phyloP scores from a whole-genome alignment of 2,329 filamentous ascomycete genomes.

The Harringtonia lauricola region DNA sequence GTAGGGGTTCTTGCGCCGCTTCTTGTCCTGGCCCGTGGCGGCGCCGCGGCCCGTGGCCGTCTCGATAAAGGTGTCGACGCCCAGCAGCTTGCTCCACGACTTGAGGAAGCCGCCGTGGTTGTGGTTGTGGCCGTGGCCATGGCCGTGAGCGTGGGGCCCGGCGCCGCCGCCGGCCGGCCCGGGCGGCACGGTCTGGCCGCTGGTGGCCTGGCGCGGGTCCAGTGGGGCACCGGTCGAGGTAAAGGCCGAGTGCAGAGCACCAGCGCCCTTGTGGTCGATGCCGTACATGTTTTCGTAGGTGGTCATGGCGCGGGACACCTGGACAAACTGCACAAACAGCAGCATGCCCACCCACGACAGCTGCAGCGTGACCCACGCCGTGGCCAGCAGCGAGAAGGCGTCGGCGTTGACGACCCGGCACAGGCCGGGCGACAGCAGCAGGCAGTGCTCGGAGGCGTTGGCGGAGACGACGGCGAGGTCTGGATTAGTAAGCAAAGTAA shows the following conservation, averaged over 20 bases:
- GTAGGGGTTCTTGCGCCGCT: slow-evolving; percentile 64
- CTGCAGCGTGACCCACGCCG: slow-evolving; percentile 72
- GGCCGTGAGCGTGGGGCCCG: slow-evolving; percentile 26
- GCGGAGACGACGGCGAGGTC: slow-evolving; percentile 52
- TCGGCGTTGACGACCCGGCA: slow-evolving; percentile 74
- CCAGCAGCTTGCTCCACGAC: slow-evolving; percentile 75
- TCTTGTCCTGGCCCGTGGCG: slow-evolving; percentile 42
- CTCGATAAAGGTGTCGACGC: slow-evolving; percentile 87
- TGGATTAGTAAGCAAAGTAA: slow-evolving; percentile 23
- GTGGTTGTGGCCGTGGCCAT: slow-evolving; percentile 24
- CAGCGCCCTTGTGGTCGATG: slow-evolving; percentile 47
- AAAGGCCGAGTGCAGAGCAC: slow-evolving; percentile 58
- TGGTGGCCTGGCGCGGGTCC: slow-evolving; percentile 52
- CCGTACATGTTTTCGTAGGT: slow-evolving; percentile 96
- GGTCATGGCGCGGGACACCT: slow-evolving; percentile 85
- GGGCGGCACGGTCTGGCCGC: slow-evolving; percentile 20
- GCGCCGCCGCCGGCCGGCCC: slow-evolving; percentile 44
- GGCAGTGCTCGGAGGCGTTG: slow-evolving; percentile 49
- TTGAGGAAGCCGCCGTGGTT: slow-evolving; percentile 54
- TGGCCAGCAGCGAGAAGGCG: slow-evolving; percentile 70
- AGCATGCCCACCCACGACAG: slow-evolving; percentile 97
- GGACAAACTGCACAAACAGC: slow-evolving; percentile 82
- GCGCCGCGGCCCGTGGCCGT: slow-evolving; percentile 79
- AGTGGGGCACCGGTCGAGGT: slow-evolving; percentile 68
- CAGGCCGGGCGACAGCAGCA: slow-evolving; percentile 60